Evolutionary conservation across 2,329 filamentous ascomycete genomes (phyloP), one percentile per base, ranked within the genome.

Genomic region (Pestalotiopsis sp.): DNA sequence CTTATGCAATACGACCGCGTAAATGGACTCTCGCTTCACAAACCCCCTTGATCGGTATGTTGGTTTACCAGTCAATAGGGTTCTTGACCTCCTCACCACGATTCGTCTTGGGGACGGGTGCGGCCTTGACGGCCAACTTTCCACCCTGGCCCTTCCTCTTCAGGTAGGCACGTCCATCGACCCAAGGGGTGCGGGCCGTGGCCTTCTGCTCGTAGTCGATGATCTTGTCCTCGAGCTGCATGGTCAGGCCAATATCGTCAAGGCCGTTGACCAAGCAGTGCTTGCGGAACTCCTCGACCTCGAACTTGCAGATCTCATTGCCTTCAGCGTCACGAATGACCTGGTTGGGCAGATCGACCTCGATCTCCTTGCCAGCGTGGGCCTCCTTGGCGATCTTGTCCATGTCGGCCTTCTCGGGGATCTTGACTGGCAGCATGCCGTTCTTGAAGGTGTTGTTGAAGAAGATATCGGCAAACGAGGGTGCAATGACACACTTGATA

Each of bases 401-500:
- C 4, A 98, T 84, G 39, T 88, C 86, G 1, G 82, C 84, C 72
- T 89, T 82, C 79, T 95, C 90, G 39, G 87, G 83, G 78, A 98
- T 92, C 69, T 87, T 83, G 70, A 98, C 90, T 62, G 95, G 95
- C 72, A 98, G 86, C 96, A 98, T 98, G 84, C 95, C 95, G 85
- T 99, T 99, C 88, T 99, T 98, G 89, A 98, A 98, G n/a, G 93
- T 96, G 86, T 99, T 99, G 89, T 97, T 98, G 89, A 95, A 97
- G 90, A 98, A 98, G 81, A 99, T 99, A 78, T 97, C 94, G 69
- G 75, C 84, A 71, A 88, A 90, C 1, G 92, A 95, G 1, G 94
- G 93, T 1, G 95, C 96, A 74, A 98, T 97, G 76, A 98, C 87
- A 80, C 92, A 95, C 79, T 92, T 93, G 84, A 99, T 97, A 74